Conservation (phyloP, 1,139 yeast species). For the Kodamaea arcana region DNA sequence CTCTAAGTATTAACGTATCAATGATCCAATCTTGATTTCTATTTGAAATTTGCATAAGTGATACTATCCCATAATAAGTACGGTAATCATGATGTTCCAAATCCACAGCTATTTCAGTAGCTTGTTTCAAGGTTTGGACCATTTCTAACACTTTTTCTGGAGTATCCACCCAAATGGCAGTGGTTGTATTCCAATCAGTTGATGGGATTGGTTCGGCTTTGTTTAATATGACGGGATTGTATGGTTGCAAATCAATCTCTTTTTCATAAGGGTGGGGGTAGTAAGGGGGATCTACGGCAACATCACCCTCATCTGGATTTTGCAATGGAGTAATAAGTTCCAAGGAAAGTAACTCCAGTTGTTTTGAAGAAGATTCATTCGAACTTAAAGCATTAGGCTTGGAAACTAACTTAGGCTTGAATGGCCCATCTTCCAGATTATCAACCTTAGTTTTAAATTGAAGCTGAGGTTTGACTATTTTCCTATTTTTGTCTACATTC, state of each 20-base stretch:
- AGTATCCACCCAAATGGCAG: conserved; percentile 71
- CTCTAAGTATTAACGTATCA: conserved; percentile 72
- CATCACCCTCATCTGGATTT: conserved; percentile 15
- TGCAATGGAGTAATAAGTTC: conserved; percentile 25
- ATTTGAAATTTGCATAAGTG: conserved; percentile 89
- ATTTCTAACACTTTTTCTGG: conserved; percentile 48
- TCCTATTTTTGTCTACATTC: conserved; percentile 35
- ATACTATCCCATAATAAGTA: conserved; percentile 85
- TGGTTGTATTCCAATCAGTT: conserved; percentile 60
- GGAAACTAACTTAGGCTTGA: conserved; percentile 61
- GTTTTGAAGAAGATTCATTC: too few relatives aligned
- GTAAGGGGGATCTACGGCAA: conserved; percentile 52
- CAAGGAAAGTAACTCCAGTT: too few relatives aligned
- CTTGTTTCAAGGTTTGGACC: conserved; percentile 48
- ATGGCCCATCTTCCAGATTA: conserved; percentile 67
- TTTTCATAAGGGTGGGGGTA: conserved; percentile 77
- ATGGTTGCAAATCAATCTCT: conserved; percentile 71
- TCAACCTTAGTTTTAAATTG: conserved; percentile 57
- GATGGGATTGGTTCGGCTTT: conserved; percentile 51
- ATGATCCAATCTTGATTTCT: conserved; percentile 79
- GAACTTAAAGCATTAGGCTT: conserved; percentile 73
- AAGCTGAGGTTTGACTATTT: conserved; percentile 69
- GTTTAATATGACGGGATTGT: conserved; percentile 56
- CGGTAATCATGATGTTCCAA: conserved; percentile 94
- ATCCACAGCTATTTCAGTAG: conserved; percentile 84